These are phyloP conservation scores for Zelonia costaricensis DNA, from an alignment of 208 protist species.

Conservation along the genomic window DNA sequence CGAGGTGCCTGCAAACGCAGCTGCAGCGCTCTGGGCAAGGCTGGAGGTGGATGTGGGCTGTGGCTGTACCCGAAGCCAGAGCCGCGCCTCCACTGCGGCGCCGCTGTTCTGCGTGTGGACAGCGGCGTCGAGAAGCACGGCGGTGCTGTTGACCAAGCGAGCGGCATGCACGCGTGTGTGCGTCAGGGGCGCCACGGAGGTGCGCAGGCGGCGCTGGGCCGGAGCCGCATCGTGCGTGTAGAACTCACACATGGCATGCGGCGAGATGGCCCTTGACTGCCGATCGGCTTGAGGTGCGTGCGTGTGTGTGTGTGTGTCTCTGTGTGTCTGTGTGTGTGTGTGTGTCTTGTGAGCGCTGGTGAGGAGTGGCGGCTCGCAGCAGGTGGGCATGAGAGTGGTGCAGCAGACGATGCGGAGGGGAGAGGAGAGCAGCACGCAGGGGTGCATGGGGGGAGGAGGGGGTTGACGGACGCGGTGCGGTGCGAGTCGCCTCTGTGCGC, in stretches of 20 bases:
- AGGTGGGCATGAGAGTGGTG: too few species aligned
- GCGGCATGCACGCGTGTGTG: slow-evolving; percentile 1
- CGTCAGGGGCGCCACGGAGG: neutral
- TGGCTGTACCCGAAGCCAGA: slow-evolving; percentile 13
- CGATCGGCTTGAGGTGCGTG: too few species aligned
- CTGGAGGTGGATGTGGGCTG: too few species aligned
- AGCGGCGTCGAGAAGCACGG: neutral
- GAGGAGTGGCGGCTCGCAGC: too few species aligned
- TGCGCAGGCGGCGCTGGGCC: neutral
- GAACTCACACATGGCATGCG: too few species aligned
- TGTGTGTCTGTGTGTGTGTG: neutral
- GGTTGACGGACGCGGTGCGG: too few species aligned
- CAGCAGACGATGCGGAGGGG: too few species aligned
- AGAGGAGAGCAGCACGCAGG: too few species aligned
- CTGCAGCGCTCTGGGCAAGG: neutral
- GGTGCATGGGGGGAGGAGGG: too few species aligned
- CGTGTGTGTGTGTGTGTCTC: neutral
- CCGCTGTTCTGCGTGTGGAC: neutral
- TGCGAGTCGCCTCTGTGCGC: too few species aligned
- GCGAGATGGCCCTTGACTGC: too few species aligned
- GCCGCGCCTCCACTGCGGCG: neutral
- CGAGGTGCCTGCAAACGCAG: neutral
- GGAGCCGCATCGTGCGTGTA: neutral
- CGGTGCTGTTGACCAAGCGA: slow-evolving; percentile 2
- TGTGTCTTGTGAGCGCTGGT: neutral